Evolutionary conservation across 2,329 filamentous ascomycete species (phyloP).

Genomic region (Epichloe aotearoae): DNA sequence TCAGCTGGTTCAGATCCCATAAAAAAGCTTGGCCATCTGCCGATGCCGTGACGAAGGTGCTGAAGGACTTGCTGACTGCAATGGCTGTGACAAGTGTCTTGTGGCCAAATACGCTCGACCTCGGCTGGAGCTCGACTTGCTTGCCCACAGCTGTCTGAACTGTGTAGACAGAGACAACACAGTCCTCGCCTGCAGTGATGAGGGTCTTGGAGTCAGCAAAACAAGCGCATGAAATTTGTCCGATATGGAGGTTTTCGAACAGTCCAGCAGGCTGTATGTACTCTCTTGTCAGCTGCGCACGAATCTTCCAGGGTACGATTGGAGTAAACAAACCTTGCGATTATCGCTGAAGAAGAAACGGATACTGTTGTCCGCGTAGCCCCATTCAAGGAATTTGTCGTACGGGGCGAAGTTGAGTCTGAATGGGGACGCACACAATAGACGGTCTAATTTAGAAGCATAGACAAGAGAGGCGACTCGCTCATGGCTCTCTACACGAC

Average conservation of each 20-base stretch:
- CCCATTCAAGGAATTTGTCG: constrained; percentile 92
- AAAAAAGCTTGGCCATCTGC: constrained; percentile 72
- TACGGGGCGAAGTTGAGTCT: constrained; percentile 81
- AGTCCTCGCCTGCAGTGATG: constrained; percentile 85
- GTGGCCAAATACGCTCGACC: constrained; percentile 80
- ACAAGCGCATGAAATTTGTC: constrained; percentile 69
- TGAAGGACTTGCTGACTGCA: constrained; percentile 77
- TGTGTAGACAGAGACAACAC: constrained; percentile 75
- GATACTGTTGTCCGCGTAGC: constrained; percentile 83
- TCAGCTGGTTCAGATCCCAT: constrained; percentile 87
- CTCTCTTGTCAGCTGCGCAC: constrained; percentile 14
- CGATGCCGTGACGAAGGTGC: constrained; percentile 73
- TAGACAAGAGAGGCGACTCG: constrained; percentile 68
- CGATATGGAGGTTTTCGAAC: constrained; percentile 87
- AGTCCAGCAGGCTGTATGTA: constrained; percentile 53
- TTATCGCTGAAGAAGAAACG: constrained; percentile 81
- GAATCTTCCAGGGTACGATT: background rate
- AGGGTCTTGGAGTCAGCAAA: constrained; percentile 86
- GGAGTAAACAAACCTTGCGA: constrained; percentile 43
- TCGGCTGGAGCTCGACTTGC: constrained; percentile 63
- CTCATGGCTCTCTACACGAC: constrained; percentile 49
- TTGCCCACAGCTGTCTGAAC: constrained; percentile 52
- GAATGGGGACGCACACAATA: constrained; percentile 74
- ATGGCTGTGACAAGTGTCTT: constrained; percentile 70
- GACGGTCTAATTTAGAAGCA: constrained; percentile 64